Percentiles rank a stretch among this genome's conserved stretches.
These are phyloP conservation scores for Fusarium stilboides DNA, from an alignment of 2,329 filamentous ascomycete species.

Conservation along the genomic window DNA sequence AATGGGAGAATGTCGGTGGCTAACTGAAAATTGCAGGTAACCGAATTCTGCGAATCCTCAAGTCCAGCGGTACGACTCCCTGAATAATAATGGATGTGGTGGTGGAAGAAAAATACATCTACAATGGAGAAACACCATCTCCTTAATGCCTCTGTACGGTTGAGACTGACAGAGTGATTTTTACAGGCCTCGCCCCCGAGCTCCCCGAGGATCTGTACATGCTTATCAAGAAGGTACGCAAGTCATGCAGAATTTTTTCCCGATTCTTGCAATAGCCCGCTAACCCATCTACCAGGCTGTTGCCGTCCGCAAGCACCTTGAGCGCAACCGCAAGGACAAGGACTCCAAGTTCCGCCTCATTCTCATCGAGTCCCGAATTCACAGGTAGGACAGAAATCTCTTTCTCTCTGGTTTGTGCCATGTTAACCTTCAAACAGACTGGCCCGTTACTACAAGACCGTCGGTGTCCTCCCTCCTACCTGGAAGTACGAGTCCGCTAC, in stretches of 20 bases:
- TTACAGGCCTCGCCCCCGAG: slow-evolving; percentile 96
- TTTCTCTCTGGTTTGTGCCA: not conserved
- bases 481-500: slow-evolving; percentile 99
- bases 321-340: slow-evolving; percentile 99
- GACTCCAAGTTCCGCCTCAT: slow-evolving; percentile 99
- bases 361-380: slow-evolving; percentile 99
- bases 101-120: slow-evolving; percentile 52
- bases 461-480: slow-evolving; percentile 86
- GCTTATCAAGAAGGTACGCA: slow-evolving; percentile 98
- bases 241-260: slow-evolving; percentile 3
- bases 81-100: slow-evolving; percentile 50
- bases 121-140: slow-evolving; percentile 45
- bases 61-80: slow-evolving; percentile 89
- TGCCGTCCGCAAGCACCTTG: slow-evolving; percentile 99
- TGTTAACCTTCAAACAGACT: slow-evolving; percentile 67
- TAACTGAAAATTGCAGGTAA: slow-evolving; percentile 78
- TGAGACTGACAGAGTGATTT: slow-evolving; percentile 92
- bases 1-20: slow-evolving; percentile 35
- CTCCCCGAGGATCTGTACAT: slow-evolving; percentile 99
- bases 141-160: slow-evolving; percentile 87
- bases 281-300: slow-evolving; percentile 76
- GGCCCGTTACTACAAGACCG: slow-evolving; percentile 99
- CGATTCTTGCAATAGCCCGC: not conserved
- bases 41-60: slow-evolving; percentile 99
- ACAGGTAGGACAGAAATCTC: slow-evolving; percentile 65